phyloP scores from a whole-genome alignment of 1,139 yeast genomes.

The Blastobotrys capitulatus region DNA sequence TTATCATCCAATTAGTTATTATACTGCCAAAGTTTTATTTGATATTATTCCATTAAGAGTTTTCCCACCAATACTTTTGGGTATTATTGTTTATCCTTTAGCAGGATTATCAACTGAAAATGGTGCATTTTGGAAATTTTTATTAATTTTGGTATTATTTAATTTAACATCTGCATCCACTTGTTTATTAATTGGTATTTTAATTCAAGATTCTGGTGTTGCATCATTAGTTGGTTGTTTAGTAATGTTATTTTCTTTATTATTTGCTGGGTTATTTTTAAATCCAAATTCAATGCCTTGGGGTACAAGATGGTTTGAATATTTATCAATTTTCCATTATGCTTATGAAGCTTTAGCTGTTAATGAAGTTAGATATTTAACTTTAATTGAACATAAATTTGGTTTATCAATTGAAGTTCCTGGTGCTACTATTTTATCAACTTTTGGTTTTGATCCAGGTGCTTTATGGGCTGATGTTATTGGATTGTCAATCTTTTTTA shows the following conservation, averaged over 20 bases:
- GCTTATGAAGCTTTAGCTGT: conserved; percentile 91
- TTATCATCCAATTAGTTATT: conserved; percentile 81
- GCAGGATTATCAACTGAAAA: conserved; percentile 81
- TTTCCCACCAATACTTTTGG: conserved; percentile 77
- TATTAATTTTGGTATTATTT: conserved; percentile 67
- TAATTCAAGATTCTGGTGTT: conserved; percentile 85
- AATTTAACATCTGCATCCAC: conserved; percentile 83
- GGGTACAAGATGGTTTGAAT: conserved; percentile 73
- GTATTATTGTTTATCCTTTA: conserved; percentile 86
- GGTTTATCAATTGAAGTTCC: conserved; percentile 97
- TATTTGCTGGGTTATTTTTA: conserved; percentile 90
- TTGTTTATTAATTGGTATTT: conserved; percentile 78
- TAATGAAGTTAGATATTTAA: conserved; percentile 87
- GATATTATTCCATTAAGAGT: conserved; percentile 87
- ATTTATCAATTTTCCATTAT: conserved; percentile 86
- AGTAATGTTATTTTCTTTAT: conserved; percentile 70
- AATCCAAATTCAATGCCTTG: conserved; percentile 71
- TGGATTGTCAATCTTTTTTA: conserved; percentile 42
- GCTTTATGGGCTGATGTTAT: conserved; percentile 65
- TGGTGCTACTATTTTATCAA: conserved; percentile 91
- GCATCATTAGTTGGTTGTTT: conserved; percentile 87
- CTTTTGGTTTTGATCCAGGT: conserved; percentile 86
- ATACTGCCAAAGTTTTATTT: conserved; percentile 75
- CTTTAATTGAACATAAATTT: conserved; percentile 79
- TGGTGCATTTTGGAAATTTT: conserved; percentile 68